These are phyloP conservation scores for Rosa persica DNA, from an alignment of 306 rosid genomes.

Conservation along the genomic window DNA sequence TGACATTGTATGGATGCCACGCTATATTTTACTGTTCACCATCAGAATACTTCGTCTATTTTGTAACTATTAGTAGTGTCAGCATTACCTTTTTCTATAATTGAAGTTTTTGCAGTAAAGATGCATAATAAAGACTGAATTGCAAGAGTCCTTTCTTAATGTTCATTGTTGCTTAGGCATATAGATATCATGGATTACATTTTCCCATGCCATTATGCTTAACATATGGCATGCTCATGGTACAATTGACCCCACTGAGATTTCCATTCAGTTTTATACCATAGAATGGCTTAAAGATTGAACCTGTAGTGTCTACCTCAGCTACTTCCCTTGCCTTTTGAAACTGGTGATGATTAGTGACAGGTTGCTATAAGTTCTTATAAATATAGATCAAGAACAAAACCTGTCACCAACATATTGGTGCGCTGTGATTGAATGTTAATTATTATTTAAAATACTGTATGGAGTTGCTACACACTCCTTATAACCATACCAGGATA, in stretches of 20 bases:
- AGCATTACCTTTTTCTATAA: background rate
- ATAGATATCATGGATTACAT: background rate
- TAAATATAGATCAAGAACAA: background rate
- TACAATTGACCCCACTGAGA: background rate
- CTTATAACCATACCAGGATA: background rate
- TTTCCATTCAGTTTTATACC: background rate
- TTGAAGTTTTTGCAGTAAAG: background rate
- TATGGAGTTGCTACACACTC: background rate
- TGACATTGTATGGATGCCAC: background rate
- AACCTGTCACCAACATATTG: background rate
- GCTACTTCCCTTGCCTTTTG: background rate
- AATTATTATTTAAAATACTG: background rate
- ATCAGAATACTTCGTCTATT: background rate
- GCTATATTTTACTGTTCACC: background rate
- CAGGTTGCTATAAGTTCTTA: background rate
- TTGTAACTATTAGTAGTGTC: background rate
- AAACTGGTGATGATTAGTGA: background rate
- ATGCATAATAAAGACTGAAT: conserved; percentile 1
- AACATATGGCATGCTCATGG: background rate
- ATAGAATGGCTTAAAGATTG: background rate
- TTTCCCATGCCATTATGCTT: background rate
- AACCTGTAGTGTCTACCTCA: background rate
- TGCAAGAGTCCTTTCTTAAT: background rate
- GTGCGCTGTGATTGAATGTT: background rate
- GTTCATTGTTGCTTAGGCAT: background rate